Conservation (phyloP, 805 yeast species). For the Yarrowia sp. region DNA sequence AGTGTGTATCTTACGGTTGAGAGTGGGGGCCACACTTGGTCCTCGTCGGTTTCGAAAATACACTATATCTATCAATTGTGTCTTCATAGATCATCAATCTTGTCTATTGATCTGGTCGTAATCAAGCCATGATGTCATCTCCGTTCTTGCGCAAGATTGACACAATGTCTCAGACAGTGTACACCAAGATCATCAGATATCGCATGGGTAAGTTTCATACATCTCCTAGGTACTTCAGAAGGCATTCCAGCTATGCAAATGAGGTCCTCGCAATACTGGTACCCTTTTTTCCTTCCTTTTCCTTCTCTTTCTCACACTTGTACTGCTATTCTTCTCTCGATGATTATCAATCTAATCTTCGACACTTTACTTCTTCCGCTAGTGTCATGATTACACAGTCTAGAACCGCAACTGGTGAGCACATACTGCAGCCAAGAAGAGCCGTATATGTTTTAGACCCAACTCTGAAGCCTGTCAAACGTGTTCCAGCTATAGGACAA, state of each 20-base stretch:
- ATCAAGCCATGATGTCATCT: too few species aligned
- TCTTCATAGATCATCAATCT: not conserved
- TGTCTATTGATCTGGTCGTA: too few species aligned
- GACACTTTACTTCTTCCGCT: not conserved
- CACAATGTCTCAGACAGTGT: not conserved
- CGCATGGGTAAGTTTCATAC: too few species aligned
- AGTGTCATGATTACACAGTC: not conserved
- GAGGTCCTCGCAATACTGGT: too few species aligned
- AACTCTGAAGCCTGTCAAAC: not conserved
- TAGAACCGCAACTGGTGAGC: not conserved
- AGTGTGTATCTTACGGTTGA: not conserved
- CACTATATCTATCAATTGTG: not conserved
- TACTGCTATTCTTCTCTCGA: not conserved
- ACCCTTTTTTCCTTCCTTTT: too few species aligned
- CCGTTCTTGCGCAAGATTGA: too few species aligned
- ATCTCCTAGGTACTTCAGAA: too few species aligned
- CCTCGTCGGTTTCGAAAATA: not conserved
- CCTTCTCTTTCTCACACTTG: too few species aligned
- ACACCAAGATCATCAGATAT: too few species aligned
- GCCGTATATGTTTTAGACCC: not conserved
- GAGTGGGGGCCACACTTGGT: not conserved
- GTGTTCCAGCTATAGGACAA: not conserved
- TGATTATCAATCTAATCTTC: slow-evolving; percentile 6
- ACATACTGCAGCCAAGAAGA: slow-evolving; percentile 12
- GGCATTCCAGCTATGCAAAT: too few species aligned